A percentile compares a stretch with the other conserved stretches of the same genome.
These are phyloP conservation scores for Ganoderma sinense DNA, from an alignment of 1,284 basidiomycete species.

Conservation along the genomic window DNA sequence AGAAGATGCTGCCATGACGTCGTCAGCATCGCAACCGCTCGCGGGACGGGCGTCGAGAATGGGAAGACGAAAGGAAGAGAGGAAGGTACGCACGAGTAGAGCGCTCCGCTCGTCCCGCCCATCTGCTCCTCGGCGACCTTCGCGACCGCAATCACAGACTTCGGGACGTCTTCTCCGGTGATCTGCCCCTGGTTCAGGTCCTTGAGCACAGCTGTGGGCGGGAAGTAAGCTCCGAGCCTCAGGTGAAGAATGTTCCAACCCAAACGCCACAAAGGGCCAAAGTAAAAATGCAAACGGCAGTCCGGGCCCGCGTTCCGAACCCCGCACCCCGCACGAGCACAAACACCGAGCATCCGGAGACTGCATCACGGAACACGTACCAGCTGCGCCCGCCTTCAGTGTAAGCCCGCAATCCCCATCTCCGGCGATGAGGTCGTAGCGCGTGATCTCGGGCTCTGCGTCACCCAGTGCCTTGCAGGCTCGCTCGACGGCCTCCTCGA, in stretches of 20 bases:
- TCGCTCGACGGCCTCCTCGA: constrained; percentile 64
- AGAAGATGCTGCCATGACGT: constrained; percentile 72
- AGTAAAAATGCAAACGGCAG: not conserved
- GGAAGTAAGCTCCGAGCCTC: not conserved
- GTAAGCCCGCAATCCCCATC: constrained; percentile 87
- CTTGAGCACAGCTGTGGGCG: constrained; percentile 59
- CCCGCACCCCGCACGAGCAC: too few relatives aligned
- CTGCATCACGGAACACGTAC: constrained; percentile 35
- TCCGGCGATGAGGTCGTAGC: constrained; percentile 85
- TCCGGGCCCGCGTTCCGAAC: not conserved
- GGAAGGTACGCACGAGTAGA: constrained; percentile 77
- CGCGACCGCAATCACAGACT: constrained; percentile 73
- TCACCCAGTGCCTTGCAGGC: constrained; percentile 77
- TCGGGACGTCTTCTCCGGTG: constrained; percentile 67
- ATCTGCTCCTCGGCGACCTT: constrained; percentile 85
- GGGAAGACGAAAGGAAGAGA: not conserved
- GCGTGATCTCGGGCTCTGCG: constrained; percentile 89
- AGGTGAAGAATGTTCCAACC: not conserved
- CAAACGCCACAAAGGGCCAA: constrained; percentile 5
- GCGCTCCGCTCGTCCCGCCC: constrained; percentile 92
- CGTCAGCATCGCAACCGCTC: not conserved
- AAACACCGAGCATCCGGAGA: not conserved
- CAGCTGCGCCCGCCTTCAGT: constrained; percentile 75
- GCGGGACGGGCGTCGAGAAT: not conserved
- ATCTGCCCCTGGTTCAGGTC: constrained; percentile 58